Base-by-base conservation (phyloP, 306 rosid genomes). In the Malus orientalis region DNA sequence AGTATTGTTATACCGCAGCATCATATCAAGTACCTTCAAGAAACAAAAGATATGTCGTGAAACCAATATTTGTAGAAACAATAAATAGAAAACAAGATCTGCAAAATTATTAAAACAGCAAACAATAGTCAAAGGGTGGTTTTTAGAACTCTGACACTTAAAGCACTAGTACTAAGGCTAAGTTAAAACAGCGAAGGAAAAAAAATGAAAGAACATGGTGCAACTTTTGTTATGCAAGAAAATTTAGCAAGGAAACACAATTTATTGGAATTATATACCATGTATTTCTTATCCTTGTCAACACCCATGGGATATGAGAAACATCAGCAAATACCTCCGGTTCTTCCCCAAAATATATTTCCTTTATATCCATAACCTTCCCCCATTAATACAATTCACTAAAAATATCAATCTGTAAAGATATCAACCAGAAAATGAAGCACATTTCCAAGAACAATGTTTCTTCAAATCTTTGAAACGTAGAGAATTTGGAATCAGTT, bases 1-100 rank as follows among this genome's bases (percentile, higher is more conserved):
- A 18, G 63, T 76, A 38, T 55, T 73, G 78, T 84, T 84, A 82
- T 79, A 93, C 38, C n/a, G 80, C 78, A 95, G 80, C 97, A 95
- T 90, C 89, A 87, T 82, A 72, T 85, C 78, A 29, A 95, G 76
- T 60, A 90, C 97, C 98, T 95, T 73, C 89, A 84, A 69, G 79
- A 23, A 78, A n/a, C 68, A 72, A 55, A 72, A 64, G 64, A 69
- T 49, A 71, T 71, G 18, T 73, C 40, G 76, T 79, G 71, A 74
- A 73, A 75, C 67, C 38, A 49, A 14, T 68, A 70, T 11, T 47
- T 55, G 59, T 79, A 66, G 58, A 81, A 75, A 58, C 69, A 71
- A 57, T 25, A 75, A 22, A 59, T 11, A 54, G 57, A 42, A 73
- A 65, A 77, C 60, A 72, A 32, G 53, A 79, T 10, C 32, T 22